Evolutionary conservation across 2,329 filamentous ascomycete genomes (phyloP), one percentile per base, ranked within the genome.

Genomic region (Onygenales sp.): DNA sequence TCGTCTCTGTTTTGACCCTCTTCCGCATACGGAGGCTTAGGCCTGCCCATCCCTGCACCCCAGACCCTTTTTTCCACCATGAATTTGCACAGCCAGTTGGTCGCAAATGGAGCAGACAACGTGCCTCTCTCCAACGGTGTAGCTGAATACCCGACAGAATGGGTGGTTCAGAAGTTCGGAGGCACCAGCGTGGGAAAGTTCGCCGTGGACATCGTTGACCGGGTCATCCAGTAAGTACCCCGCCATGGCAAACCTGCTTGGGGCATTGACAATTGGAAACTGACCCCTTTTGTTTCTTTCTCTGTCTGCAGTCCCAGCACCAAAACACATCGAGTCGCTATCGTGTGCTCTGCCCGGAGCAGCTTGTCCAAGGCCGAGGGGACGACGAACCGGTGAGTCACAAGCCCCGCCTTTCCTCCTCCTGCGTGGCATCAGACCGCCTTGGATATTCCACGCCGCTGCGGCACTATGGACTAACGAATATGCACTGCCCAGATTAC

Each of bases 111-210:
- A 51, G 57, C 57, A 55, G 58, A 55, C 51, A 45, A 54, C n/a
- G 51, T 49, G 39, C 54, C 52, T 51, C 52, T 58, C 46, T 45
- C 60, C 51, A 59, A 62, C 58, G 60, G 60, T 52, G 59, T 62
- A 42, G 56, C 54, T 41, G 43, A 41, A 46, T 31, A 21, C 46
- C 56, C 55, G 44, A 56, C 56, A 9, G 64, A 66, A 59, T 95
- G 90, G 91, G 79, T 95, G 33, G 87, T 96, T 50, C 90, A 95
- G 70, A 96, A 96, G 72, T 95, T 95, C 70, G 91, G 91, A 58
- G 92, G 92, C 50, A 98, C 92, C 51, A 95, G 89, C 66, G 87
- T 97, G 50, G 93, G 92, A 63, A 97, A 97, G 73, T 95, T 95
- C 64, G 85, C 91, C 51, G 79, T 82, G 61, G 85, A 86, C 68